Base-by-base conservation (phyloP, 1,139 yeast genomes). In the Blastobotrys persicus region DNA sequence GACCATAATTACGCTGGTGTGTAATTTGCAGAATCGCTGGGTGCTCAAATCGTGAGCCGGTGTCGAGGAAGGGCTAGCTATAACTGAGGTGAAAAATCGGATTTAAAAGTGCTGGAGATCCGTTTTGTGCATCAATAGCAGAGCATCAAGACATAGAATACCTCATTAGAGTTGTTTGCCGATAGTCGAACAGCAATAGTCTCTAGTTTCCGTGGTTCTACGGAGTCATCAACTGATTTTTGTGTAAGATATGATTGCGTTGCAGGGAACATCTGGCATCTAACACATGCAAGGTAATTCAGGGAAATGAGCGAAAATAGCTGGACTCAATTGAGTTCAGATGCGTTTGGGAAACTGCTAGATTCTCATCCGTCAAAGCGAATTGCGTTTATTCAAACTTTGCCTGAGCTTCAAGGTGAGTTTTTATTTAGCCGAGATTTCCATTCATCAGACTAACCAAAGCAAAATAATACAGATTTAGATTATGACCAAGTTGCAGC, bases 321-420 rank as follows among this genome's bases (percentile, higher is more conserved):
- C 41, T 48, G 51, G 51, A 4, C 46, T 31, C 47, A 48, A 45
- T 28, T 48, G 35, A 37, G 38, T 17, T 32, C 42, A 39, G 31
- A 28, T 13, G 51, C 46, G 14, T 42, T 41, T 20, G 20, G 23
- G 13, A 35, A 39, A 20, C 38, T 50, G 20, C 31, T 44, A 17
- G 32, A 42, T 18, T 37, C 45, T 16, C n/a, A 45, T 13, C 34
- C 44, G 34, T 35, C 31, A n/a, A 39, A 32, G 4, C 32, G 42
- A 31, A 31, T 44, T n/a, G 41, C 32, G 26, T 44, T 46, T 20
- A 47, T 49, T n/a, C 45, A 46, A 19, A 37, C 49, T 12, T 41
- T 49, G 18, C 43, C 45, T n/a, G 16, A 12, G 4, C 17, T 44
- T 4, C 41, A 50, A 13, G 40, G 50, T 46, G 44, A 19, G 50